Base-by-base conservation (phyloP, 345 rosid genomes). In the Raphanus sativus region DNA sequence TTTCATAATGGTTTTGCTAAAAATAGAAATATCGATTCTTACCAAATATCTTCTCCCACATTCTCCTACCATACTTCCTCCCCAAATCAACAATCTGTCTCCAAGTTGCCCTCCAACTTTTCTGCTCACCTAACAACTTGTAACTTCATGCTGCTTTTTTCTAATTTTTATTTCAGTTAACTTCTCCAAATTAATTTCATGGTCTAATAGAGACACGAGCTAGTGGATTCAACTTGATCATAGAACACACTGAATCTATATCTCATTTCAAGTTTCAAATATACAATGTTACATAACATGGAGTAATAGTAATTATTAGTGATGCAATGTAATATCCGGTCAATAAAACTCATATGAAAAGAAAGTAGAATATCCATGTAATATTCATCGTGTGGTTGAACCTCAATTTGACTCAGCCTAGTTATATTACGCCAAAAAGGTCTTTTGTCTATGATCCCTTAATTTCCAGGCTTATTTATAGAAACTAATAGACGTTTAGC, bases 101-200 rank as follows among this genome's bases (percentile, higher is more conserved):
- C 21, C 21, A 21, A 21, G 21, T 21, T 21, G 0, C 3, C 40
- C 36, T 17, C 25, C 28, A 13, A 32, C 9, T 52, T 52, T 63
- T 52, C 65, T 70, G 80, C 65, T 70, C 81, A 77, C 40, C 76
- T 38, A 34, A 28, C 36, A 77, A 77, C 55, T 70, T 70, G 34
- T 8, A 17, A 36, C 38, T 52, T 15, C 55, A 50, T 9, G 26
- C 48, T 40, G 52, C n/a, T 10, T 76, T 55, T 17, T 59, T 4
- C 28, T 42, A 17, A 4, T 12, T 75, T 75, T 26, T 8, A 56
- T 42, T 28, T 40, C 58, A 16, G 21, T 38, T 38, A 1, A 15
- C 7, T 17, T 17, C 17, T 8, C 12, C 12, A 67, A 17, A 58
- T 74, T 28, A 8, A 15, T 54, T 25, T 66, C n/a, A 21, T 58